Evolutionary conservation across 2,329 filamentous ascomycete genomes (phyloP), one percentile per base, ranked within the genome.

Genomic region (Fusarium sp.): DNA sequence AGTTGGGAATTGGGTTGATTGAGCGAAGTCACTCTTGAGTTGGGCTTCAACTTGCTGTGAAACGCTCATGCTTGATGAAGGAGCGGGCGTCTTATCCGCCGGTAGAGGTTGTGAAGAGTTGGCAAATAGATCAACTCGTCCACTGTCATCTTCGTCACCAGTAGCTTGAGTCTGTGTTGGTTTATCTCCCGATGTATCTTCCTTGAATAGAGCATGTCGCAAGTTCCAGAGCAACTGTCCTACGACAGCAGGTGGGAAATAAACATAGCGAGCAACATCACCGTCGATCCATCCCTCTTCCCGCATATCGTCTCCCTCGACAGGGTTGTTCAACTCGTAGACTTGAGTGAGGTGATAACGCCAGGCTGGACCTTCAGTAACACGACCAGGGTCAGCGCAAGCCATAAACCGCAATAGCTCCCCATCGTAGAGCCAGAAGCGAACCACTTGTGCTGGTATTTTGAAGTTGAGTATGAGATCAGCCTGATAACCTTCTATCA

Each of bases 391-490:
- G 0, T 87, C 84, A 22, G 91, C 84, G 17, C 84, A 84, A 20
- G 89, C 89, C 85, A 92, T 90, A 76, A 91, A 91, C 59, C 83
- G 86, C 14, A 92, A 79, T 62, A 87, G 81, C 84, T 87, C 38
- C 77, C 81, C 22, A 83, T 88, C 84, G 72, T 91, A 90, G 22
- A 92, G 83, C 91, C 91, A 93, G 74, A 91, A 84, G n/a, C 90
- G 89, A 24, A 81, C 83, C 10, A 91, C 88, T 22, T 85, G 83
- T 7, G 82, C 77, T 4, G 89, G 88, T 28, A 92, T 85, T 55
- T 84, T 86, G 81, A 88, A 91, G 22, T 82, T 81, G 48, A 90
- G 84, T 66, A 88, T 87, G 59, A 92, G 84, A 75, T 91, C 86
- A 62, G 89, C 84, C 62, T 87, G 87, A 6, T 79, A 82, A 4